Base-by-base conservation (phyloP, 495 filamentous ascomycete genomes). In the Evernia prunastri region DNA sequence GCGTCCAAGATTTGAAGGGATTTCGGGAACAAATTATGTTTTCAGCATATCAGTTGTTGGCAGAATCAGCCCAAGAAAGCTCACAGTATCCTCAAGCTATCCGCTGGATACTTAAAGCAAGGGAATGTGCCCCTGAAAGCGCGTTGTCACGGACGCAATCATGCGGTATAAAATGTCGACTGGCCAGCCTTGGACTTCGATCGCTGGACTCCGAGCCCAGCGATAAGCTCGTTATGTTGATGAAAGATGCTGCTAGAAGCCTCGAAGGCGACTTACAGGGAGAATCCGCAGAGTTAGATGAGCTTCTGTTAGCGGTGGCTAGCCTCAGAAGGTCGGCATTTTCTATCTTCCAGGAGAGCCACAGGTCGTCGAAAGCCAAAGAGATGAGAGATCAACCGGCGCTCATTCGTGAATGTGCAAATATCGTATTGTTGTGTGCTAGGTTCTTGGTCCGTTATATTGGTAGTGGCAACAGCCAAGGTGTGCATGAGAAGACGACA, bases 281-380 rank as follows among this genome's bases (percentile, higher is more conserved):
- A 1, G 86, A 83, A 18, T 72, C 79, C 6, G 70, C 71, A 15
- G 87, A 90, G 60, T 72, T 92, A n/a, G 88, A 91, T 66, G 87
- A 89, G 37, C 75, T 92, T 1, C 71, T 91, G 18, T 74, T 79
- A 18, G 86, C 84, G 63, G 76, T 89, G n/a, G 86, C 82, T 33
- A 78, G 75, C 43, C 77, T 86, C 31, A 82, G 89, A 65, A 88
- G 85, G 68, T 72, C 83, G 23, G 80, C 82, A 0, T 81, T 87
- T 66, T 75, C 75, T 43, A 74, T 84, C 61, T 74, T 88, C 63
- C 76, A 69, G 49, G 54, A 59, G 27, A 65, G 29, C 11, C 57
- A 39, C 62, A 56, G 63, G 49, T 27, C 64, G 17, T 45, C 67
- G 33, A 68, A 56, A 20, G 68, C 57, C 53, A 61, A 25, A 31